Evolutionary conservation across 1,139 yeast genomes (phyloP).

Genomic region (Debaryomyces nepalensis): DNA sequence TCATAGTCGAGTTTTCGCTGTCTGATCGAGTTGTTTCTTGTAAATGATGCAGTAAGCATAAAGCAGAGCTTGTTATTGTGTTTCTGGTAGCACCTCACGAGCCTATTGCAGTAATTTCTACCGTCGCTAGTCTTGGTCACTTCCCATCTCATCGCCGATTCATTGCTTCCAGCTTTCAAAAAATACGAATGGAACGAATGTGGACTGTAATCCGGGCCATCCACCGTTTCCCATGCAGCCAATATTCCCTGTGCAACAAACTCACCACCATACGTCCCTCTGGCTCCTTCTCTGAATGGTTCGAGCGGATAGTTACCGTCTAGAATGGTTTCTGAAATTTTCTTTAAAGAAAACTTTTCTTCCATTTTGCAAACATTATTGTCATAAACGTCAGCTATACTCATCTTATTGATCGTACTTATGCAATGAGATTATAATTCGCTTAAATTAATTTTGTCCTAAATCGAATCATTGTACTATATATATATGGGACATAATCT

Average conservation of each 20-base stretch:
- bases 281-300: constrained; percentile 32
- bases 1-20: constrained; percentile 22
- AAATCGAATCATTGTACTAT: too few species aligned
- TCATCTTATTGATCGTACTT: too few species aligned
- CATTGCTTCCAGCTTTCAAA: constrained; percentile 41
- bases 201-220: constrained; percentile 34
- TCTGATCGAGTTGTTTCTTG: constrained; percentile 31
- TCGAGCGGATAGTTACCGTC: constrained; percentile 45
- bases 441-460: too few species aligned
- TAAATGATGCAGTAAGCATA: constrained; percentile 40
- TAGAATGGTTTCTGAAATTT: constrained; percentile 16
- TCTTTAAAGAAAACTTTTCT: constrained; percentile 26
- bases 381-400: constrained; percentile 23
- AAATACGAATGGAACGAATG: constrained; percentile 48
- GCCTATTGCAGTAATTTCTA: constrained; percentile 40
- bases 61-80: constrained; percentile 37
- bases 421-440: too few species aligned
- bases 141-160: constrained; percentile 41
- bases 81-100: constrained; percentile 40
- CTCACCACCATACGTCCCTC: constrained; percentile 52
- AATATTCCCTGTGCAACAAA: constrained; percentile 37
- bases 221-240: constrained; percentile 45
- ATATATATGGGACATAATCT: too few species aligned
- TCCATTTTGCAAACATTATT: constrained; percentile 27
- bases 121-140: constrained; percentile 38